A percentile compares a stretch with the other conserved stretches of the same genome.
Conservation (phyloP, 2,329 filamentous ascomycete species). For the Beauveria sp. region DNA sequence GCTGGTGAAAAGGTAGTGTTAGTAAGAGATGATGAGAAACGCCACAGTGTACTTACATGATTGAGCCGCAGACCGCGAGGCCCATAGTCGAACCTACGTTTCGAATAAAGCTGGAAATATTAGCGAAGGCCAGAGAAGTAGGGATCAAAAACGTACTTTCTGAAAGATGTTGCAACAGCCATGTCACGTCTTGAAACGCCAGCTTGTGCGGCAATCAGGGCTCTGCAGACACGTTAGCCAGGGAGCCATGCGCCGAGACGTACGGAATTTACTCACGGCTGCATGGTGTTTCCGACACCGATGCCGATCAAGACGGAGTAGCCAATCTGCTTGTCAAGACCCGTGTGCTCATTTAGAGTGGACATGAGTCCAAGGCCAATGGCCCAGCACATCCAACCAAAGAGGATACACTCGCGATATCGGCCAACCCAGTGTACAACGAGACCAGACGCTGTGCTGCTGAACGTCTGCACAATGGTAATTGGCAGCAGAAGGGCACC, state of each 20-base stretch:
- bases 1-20: conserved; percentile 15
- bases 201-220: conserved; percentile 48
- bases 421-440: conserved; percentile 44
- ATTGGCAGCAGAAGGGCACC: conserved; percentile 35
- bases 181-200: conserved; percentile 42
- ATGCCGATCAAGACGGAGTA: conserved; percentile 45
- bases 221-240: conserved; percentile 18
- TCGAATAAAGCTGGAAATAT: conserved; percentile 26
- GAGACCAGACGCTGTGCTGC: conserved; percentile 43
- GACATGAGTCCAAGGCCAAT: conserved; percentile 45
- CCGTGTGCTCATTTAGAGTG: conserved; percentile 38
- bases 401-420: conserved; percentile 46
- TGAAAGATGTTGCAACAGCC: conserved; percentile 36
- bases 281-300: conserved; percentile 44
- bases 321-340: conserved; percentile 45
- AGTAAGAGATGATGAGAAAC: neutral
- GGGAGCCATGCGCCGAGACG: neutral
- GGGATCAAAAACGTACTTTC: conserved; percentile 25
- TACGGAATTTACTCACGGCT: conserved; percentile 29
- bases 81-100: conserved; percentile 33
- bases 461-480: conserved; percentile 36
- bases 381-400: conserved; percentile 45
- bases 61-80: conserved; percentile 30
- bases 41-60: conserved; percentile 22
- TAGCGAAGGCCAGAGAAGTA: neutral